These are phyloP conservation scores for Purpureocillium takamizusanense DNA, from an alignment of 2,329 filamentous ascomycete genomes.

Conservation along the genomic window DNA sequence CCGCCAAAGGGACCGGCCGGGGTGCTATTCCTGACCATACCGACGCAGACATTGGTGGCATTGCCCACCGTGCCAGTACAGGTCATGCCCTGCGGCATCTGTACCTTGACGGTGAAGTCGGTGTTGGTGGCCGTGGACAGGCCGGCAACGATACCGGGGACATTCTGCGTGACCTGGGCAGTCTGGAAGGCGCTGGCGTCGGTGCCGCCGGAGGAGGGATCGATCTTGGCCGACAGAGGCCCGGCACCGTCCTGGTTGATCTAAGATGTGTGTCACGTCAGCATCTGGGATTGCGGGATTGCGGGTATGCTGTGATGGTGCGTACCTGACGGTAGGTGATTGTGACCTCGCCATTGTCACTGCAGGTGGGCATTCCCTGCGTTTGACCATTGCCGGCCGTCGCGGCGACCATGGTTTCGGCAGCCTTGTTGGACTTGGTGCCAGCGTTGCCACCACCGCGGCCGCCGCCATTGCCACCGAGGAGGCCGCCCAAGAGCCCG, in stretches of 20 bases:
- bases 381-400: conserved; percentile 44
- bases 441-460: too few species aligned
- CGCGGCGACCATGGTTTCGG: conserved; percentile 44
- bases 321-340: conserved; percentile 50
- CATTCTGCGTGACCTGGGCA: conserved; percentile 50
- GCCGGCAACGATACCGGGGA: conserved; percentile 49
- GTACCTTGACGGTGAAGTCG: conserved; percentile 55
- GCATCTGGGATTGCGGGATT: neutral
- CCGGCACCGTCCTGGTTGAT: conserved; percentile 65
- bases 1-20: conserved; percentile 59
- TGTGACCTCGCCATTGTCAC: conserved; percentile 50
- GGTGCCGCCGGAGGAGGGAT: conserved; percentile 54
- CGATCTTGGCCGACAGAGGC: conserved; percentile 50
- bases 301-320: conserved; percentile 4
- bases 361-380: conserved; percentile 49
- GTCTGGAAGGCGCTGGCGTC: conserved; percentile 50
- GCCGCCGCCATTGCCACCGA: too few species aligned
- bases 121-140: conserved; percentile 50
- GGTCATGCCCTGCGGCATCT: conserved; percentile 61
- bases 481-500: conserved; percentile 2
- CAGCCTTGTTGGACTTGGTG: conserved; percentile 28
- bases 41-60: conserved; percentile 54
- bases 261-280: conserved; percentile 29
- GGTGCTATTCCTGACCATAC: conserved; percentile 53
- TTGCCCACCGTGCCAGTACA: conserved; percentile 51